A percentile compares a stretch with the other conserved stretches of the same genome.
phyloP scores from a whole-genome alignment of 495 filamentous ascomycete species.

The Xylaria sp. region DNA sequence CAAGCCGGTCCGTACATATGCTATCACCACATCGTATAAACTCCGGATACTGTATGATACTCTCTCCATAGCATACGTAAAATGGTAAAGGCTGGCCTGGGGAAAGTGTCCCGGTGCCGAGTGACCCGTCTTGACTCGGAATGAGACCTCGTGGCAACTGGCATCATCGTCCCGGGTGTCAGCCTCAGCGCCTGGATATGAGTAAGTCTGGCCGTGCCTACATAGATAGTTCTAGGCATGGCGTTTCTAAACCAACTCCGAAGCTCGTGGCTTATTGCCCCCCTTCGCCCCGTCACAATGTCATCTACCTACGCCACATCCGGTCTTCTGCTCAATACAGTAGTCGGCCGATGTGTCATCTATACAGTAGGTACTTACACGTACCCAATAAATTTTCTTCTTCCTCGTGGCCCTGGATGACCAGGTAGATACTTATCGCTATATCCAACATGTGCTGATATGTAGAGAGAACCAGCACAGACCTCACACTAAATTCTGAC shows the following conservation, averaged over 20 bases:
- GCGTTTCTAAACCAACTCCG: neutral
- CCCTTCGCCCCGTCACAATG: neutral
- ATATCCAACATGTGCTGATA: neutral
- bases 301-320: neutral
- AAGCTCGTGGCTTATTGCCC: slow-evolving; percentile 1
- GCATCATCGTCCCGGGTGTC: slow-evolving; percentile 14
- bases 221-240: no score
- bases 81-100: neutral
- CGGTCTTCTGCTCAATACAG: neutral
- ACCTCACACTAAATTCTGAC: neutral
- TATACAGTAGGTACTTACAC: no score
- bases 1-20: neutral
- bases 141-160: slow-evolving; percentile 2
- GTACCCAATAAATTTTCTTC: neutral
- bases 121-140: slow-evolving; percentile 5
- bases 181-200: slow-evolving; percentile 22
- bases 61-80: neutral
- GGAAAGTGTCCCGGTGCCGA: neutral
- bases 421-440: no score
- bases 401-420: neutral
- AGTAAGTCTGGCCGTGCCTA: neutral
- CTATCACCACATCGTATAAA: neutral
- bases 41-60: no score
- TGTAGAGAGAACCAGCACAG: neutral
- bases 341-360: neutral